A percentile compares a stretch with the other conserved stretches of the same genome.
These are phyloP conservation scores for Ganoderma resinaceum DNA, from an alignment of 1,284 basidiomycete genomes.

Conservation along the genomic window DNA sequence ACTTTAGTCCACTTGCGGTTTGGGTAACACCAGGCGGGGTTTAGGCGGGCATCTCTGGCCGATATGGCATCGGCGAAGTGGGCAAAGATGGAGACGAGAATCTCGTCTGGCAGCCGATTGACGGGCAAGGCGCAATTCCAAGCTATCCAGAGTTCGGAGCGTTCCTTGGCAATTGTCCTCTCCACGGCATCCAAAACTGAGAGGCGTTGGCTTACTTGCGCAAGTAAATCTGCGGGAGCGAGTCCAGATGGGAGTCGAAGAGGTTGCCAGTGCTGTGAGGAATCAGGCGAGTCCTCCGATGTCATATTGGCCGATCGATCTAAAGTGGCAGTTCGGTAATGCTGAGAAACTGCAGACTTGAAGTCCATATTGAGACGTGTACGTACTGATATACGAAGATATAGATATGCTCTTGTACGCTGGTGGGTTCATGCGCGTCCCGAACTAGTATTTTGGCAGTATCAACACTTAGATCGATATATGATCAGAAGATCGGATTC, in stretches of 20 bases:
- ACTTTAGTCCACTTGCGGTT: neutral
- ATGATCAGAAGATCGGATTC: neutral
- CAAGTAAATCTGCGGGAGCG: neutral
- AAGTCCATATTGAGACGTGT: neutral
- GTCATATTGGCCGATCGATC: neutral
- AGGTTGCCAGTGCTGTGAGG: neutral
- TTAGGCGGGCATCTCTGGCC: neutral
- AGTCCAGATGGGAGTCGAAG: neutral
- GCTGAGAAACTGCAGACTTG: neutral
- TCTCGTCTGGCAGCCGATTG: conserved; percentile 1
- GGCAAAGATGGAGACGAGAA: conserved; percentile 6
- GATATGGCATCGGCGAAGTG: neutral
- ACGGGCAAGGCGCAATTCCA: neutral
- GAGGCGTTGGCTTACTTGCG: neutral
- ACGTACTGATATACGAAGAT: neutral
- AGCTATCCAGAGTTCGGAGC: neutral
- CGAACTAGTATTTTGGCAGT: neutral
- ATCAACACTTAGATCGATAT: neutral
- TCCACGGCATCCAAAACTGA: neutral
- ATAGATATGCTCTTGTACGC: neutral
- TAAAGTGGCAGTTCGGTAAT: neutral
- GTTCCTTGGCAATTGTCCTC: neutral
- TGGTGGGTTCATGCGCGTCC: neutral
- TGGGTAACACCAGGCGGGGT: neutral
- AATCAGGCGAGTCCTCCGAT: neutral